Evolutionary conservation across 78 protist species (phyloP), one percentile per base, ranked within the genome.

Genomic region (Cavenderia fasciculata): DNA sequence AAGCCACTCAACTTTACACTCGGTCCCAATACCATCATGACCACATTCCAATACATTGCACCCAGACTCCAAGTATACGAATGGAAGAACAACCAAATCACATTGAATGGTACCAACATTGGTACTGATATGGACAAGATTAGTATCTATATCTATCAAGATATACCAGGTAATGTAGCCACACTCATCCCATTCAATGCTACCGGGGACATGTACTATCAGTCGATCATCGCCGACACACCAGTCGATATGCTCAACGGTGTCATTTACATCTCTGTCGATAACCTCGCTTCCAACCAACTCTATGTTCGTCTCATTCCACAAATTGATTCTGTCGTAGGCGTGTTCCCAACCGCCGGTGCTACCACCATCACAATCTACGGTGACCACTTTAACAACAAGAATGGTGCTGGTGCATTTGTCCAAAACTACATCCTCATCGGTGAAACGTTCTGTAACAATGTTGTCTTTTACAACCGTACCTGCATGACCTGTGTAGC

Each of bases 311-410:
- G 34, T 6, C 10, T 57, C 8, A 29, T 27, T 6, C 63, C 63
- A 18, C 1, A 11, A 16, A 57, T 57, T 36, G 27, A 29, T 27
- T 3, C 18, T 10, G 34, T 57, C 8, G 63, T 36, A 3, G 38
- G 47, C 11, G 19, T n/a, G 3, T n/a, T 62, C 16, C 70, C 76
- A 54, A 70, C 76, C 8, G 7, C 57, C 11, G 76, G 76, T 36
- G 76, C 59, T 14, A 34, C 21, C 41, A n/a, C n/a, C n/a, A 33
- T 70, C n/a, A 70, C 76, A 33, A 11, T 70, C 52, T 36, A 33
- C 23, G 76, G 76, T 33, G 44, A 4, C 1, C 59, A 70, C 11
- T 70, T 70, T 43, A 62, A 29, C 11, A 14, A 62, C 38, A 46
- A 38, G 16, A 38, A 36, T n/a, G 21, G 14, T n/a, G 46, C 5